Evolutionary conservation across 164 flowering plant species (phyloP).

Genomic region (Santalum album): DNA sequence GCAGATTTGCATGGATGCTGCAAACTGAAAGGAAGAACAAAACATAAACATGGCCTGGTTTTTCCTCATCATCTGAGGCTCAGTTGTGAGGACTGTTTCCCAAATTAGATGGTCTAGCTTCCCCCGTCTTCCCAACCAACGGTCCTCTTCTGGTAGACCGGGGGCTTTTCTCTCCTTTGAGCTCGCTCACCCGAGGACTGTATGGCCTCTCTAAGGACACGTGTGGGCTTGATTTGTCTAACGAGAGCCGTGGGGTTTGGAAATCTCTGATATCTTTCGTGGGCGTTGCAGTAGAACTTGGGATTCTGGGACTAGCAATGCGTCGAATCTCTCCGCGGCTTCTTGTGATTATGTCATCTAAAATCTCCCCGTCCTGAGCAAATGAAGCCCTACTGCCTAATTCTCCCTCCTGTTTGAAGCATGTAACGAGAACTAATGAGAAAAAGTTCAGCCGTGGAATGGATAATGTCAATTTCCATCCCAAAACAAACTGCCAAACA

Average conservation of each 20-base stretch:
- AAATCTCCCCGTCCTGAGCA: constrained; percentile 63
- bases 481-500: not conserved
- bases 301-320: constrained; percentile 62
- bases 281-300: constrained; percentile 79
- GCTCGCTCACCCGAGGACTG: constrained; percentile 66
- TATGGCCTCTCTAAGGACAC: constrained; percentile 27
- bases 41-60: constrained; percentile 3
- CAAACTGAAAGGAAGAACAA: constrained; percentile 7
- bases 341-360: constrained; percentile 80
- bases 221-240: constrained; percentile 5
- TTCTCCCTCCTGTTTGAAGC: constrained; percentile 44
- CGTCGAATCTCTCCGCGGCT: constrained; percentile 86
- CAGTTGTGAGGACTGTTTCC: constrained; percentile 39
- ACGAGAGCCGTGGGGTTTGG: constrained; percentile 41
- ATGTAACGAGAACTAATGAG: too few species aligned
- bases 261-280: constrained; percentile 33
- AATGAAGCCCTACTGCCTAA: constrained; percentile 31
- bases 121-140: constrained; percentile 40
- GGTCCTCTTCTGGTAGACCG: constrained; percentile 27
- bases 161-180: constrained; percentile 49
- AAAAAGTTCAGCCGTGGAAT: too few species aligned
- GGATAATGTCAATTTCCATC: not conserved
- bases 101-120: constrained; percentile 36
- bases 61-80: constrained; percentile 9
- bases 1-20: constrained; percentile 8